Evolutionary conservation across 257 asterid genomes (phyloP).

Genomic region (Solanum arcanum): DNA sequence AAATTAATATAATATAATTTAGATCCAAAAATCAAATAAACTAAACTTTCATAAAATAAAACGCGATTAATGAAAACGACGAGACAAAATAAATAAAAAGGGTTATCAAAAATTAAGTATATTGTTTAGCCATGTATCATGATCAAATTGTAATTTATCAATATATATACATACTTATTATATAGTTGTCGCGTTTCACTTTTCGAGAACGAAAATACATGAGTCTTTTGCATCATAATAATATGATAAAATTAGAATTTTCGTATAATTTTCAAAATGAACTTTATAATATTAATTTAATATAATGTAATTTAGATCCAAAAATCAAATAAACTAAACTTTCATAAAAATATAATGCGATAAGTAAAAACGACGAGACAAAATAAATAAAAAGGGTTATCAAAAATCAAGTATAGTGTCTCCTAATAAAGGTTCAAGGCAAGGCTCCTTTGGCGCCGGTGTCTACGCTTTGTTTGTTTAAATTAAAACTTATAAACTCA

Average conservation of each 20-base stretch:
- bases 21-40: not conserved
- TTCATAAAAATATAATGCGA: not conserved
- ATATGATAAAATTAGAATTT: not conserved
- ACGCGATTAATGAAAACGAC: not conserved
- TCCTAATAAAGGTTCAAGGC: slow-evolving; percentile 31
- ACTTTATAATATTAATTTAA: not conserved
- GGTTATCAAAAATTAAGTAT: slow-evolving; percentile 29
- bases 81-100: not conserved
- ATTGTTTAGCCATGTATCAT: not conserved
- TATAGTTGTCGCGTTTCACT: too few relatives aligned
- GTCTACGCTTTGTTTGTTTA: slow-evolving; percentile 34
- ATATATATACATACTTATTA: too few relatives aligned
- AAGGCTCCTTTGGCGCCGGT: slow-evolving; percentile 55
- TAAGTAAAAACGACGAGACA: not conserved
- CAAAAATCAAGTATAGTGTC: slow-evolving; percentile 42
- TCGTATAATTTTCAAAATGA: not conserved
- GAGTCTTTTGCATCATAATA: not conserved
- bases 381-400: not conserved
- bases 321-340: not conserved
- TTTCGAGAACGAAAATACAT: too few relatives aligned
- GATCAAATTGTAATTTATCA: too few relatives aligned
- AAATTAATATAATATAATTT: not conserved
- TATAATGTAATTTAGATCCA: not conserved
- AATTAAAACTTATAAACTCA: not conserved
- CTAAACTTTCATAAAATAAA: not conserved